Conservation (phyloP, 805 yeast species). For the Nadsonia fulvescens region DNA sequence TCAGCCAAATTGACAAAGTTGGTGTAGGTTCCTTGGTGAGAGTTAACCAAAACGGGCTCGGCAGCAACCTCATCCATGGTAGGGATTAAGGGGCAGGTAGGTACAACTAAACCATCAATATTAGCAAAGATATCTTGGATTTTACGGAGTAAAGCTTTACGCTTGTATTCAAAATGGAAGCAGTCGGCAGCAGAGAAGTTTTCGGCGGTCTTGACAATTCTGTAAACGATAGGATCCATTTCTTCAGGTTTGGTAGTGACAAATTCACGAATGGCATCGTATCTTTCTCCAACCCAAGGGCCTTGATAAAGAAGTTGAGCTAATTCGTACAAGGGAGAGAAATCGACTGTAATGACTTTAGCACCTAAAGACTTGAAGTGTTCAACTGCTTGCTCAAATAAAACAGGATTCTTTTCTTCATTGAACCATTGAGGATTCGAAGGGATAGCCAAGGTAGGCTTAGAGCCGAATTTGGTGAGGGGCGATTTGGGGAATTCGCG, state of each 20-base stretch:
- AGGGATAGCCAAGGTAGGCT: conserved; percentile 66
- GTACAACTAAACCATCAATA: conserved; percentile 68
- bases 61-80: conserved; percentile 49
- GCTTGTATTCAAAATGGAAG: conserved; percentile 70
- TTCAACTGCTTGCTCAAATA: conserved; percentile 46
- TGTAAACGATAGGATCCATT: conserved; percentile 68
- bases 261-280: conserved; percentile 59
- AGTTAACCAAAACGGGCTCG: conserved; percentile 72
- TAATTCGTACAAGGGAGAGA: conserved; percentile 55
- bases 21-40: conserved; percentile 95
- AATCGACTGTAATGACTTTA: conserved; percentile 45
- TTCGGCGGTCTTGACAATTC: conserved; percentile 65
- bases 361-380: conserved; percentile 37
- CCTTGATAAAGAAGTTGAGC: conserved; percentile 90
- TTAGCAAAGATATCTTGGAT: conserved; percentile 35
- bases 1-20: conserved; percentile 92
- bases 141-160: conserved; percentile 60
- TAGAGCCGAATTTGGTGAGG: conserved; percentile 33
- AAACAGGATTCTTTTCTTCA: conserved; percentile 55
- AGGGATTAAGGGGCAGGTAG: conserved; percentile 90
- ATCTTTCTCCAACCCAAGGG: conserved; percentile 97
- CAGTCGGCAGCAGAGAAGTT: conserved; percentile 66
- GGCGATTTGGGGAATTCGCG: conserved; percentile 58
- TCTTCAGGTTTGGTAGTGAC: conserved; percentile 54
- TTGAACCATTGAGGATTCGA: conserved; percentile 58